Evolutionary conservation across 805 yeast genomes (phyloP).

Genomic region (Wickerhamia fluorescens): DNA sequence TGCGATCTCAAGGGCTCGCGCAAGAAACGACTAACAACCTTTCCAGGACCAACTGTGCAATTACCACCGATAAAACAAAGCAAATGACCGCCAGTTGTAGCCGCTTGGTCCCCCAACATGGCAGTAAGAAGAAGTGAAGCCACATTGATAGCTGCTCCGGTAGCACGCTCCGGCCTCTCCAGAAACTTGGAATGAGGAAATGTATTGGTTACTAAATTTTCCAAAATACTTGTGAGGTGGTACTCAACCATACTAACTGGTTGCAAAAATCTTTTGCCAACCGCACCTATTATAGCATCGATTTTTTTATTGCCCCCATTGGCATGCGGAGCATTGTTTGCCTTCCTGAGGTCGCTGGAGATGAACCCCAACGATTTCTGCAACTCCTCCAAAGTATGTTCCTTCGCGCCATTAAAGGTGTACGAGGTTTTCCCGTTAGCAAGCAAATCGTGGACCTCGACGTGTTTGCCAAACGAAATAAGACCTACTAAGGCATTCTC

Average conservation of each 20-base stretch:
- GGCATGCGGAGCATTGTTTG: slow-evolving; percentile 5
- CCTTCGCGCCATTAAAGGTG: slow-evolving; percentile 52
- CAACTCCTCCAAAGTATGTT: slow-evolving; percentile 42
- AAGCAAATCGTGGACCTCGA: slow-evolving; percentile 48
- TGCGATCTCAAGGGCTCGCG: slow-evolving; percentile 65
- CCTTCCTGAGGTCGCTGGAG: slow-evolving; percentile 12
- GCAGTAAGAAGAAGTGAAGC: slow-evolving; percentile 33
- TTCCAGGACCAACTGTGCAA: slow-evolving; percentile 60
- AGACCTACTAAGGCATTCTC: slow-evolving; percentile 50
- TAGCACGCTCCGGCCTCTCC: slow-evolving; percentile 46
- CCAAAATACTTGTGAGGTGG: slow-evolving; percentile 42
- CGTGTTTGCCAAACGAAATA: slow-evolving; percentile 53
- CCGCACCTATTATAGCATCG: slow-evolving; percentile 8
- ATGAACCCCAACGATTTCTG: slow-evolving; percentile 40
- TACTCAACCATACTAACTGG: slow-evolving; percentile 45
- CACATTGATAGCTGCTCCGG: slow-evolving; percentile 54
- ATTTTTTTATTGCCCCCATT: slow-evolving; percentile 12
- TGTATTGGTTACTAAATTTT: slow-evolving; percentile 39
- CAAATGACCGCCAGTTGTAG: slow-evolving; percentile 45
- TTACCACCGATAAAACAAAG: slow-evolving; percentile 57
- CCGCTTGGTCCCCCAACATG: slow-evolving; percentile 31
- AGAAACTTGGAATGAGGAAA: slow-evolving; percentile 39
- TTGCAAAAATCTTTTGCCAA: slow-evolving; percentile 38
- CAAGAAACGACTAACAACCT: slow-evolving; percentile 46
- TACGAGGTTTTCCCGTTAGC: slow-evolving; percentile 16